Base-by-base conservation (phyloP, 495 filamentous ascomycete species). In the Penicillium taxi region DNA sequence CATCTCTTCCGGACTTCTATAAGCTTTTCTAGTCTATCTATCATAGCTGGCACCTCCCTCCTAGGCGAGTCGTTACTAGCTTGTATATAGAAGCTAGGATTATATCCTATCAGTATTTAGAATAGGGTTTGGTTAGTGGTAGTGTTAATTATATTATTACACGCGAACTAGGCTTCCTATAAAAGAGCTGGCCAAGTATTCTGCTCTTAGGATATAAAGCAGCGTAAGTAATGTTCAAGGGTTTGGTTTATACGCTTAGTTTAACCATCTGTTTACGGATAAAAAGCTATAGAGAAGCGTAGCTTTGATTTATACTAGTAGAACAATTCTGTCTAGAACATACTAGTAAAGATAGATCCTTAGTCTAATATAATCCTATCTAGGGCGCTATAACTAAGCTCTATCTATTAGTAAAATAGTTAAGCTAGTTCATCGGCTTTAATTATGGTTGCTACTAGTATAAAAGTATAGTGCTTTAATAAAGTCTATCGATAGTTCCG, bases 381-480 rank as follows among this genome's bases (percentile, higher is more conserved):
- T 5, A n/a, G 5, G 4, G 26, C 5, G 5, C 26, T 13, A 12
- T 5, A 28, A 5, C 4, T 12, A 13, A 28, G 26, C 11, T 28
- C 26, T 5, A 28, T 13, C 11, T 28, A 5, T 5, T 12, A 4
- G 11, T 28, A 12, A 4, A 28, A n/a, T 13, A 28, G 11, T 28
- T 28, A 9, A 5, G 11, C 26, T 5, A 28, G 26, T 4, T 28
- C 11, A 4, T 5, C 5, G 4, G 11, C 4, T 34, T 29, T 30
- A 14, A 41, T 5, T 24, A 8, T 13, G 30, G 41, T 29, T 38
- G 15, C 21, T 46, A 28, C 26, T 38, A 1, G 40, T 39, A 11
- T 53, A 48, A 23, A 58, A 53, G 18, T 1, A 39, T 53, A 12
- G 56, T 48, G n/a, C 12, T 41, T 20, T 41, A 16, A 41, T 26